Percentiles rank a stretch among this genome's conserved stretches.
These are phyloP conservation scores for Tolypocladium cylindrosporum DNA, from an alignment of 2,329 filamentous ascomycete species.

Conservation along the genomic window DNA sequence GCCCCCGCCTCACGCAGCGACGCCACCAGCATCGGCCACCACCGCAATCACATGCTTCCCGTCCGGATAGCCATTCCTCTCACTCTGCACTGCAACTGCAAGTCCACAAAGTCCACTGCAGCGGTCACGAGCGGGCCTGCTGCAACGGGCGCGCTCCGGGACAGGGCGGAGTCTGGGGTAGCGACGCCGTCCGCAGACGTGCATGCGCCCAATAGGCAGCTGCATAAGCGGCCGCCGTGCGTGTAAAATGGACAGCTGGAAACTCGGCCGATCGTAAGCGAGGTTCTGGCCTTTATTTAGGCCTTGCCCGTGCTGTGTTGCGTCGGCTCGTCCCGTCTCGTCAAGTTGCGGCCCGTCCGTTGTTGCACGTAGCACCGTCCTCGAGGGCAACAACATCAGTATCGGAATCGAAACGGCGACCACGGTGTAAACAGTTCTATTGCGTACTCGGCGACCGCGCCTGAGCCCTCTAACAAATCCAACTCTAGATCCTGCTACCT, in stretches of 20 bases:
- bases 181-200: background rate
- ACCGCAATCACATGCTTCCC: background rate
- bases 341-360: background rate
- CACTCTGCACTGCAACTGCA: background rate
- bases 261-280: background rate
- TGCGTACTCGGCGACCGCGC: background rate
- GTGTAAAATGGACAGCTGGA: background rate
- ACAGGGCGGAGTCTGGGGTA: background rate
- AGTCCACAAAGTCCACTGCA: background rate
- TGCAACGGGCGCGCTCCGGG: background rate
- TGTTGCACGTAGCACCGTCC: background rate
- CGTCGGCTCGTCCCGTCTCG: background rate
- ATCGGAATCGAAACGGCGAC: background rate
- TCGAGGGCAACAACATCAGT: background rate
- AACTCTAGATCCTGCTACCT: conserved; percentile 18
- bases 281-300: background rate
- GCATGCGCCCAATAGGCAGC: background rate
- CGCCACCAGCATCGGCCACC: background rate
- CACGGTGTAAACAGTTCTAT: background rate
- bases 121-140: background rate
- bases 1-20: background rate
- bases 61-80: background rate
- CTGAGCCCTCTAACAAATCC: conserved; percentile 1
- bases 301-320: background rate
- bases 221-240: background rate